Conservation (phyloP, 768 basidiomycete genomes). For the Boletus huronensis region DNA sequence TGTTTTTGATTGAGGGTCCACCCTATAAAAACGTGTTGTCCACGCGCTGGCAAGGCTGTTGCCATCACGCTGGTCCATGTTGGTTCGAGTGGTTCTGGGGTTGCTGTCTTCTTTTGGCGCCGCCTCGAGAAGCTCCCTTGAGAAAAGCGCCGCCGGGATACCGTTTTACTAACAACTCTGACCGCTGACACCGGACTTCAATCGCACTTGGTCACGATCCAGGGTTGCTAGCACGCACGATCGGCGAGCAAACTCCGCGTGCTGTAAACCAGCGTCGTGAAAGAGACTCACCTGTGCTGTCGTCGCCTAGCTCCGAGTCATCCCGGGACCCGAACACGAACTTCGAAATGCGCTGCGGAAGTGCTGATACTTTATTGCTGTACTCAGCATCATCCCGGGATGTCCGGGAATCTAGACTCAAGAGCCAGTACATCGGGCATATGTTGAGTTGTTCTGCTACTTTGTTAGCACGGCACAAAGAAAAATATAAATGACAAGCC, state of each 20-base stretch:
- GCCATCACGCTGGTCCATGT: slow-evolving; percentile 8
- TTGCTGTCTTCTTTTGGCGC: slow-evolving; percentile 19
- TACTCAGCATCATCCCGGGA: not conserved
- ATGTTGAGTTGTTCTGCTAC: no score
- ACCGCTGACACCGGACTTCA: slow-evolving; percentile 17
- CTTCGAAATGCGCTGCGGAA: not conserved
- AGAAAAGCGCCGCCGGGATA: slow-evolving; percentile 14
- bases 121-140: slow-evolving; percentile 14
- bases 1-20: slow-evolving; percentile 36
- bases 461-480: no score
- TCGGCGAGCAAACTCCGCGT: not conserved
- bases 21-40: slow-evolving; percentile 35
- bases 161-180: not conserved
- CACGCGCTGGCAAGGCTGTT: slow-evolving; percentile 35
- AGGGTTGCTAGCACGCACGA: not conserved
- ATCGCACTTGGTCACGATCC: not conserved
- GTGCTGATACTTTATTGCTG: not conserved
- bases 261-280: slow-evolving; percentile 9
- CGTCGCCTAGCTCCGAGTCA: not conserved
- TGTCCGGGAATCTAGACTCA: not conserved
- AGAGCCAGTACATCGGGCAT: no score
- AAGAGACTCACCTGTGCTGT: slow-evolving; percentile 8
- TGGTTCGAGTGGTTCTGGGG: slow-evolving; percentile 21
- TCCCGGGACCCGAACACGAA: not conserved
- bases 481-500: no score